A percentile compares a stretch with the other conserved stretches of the same genome.
Evolutionary conservation across 2,329 filamentous ascomycete species (phyloP).

Genomic region (Teratosphaeria destructans): DNA sequence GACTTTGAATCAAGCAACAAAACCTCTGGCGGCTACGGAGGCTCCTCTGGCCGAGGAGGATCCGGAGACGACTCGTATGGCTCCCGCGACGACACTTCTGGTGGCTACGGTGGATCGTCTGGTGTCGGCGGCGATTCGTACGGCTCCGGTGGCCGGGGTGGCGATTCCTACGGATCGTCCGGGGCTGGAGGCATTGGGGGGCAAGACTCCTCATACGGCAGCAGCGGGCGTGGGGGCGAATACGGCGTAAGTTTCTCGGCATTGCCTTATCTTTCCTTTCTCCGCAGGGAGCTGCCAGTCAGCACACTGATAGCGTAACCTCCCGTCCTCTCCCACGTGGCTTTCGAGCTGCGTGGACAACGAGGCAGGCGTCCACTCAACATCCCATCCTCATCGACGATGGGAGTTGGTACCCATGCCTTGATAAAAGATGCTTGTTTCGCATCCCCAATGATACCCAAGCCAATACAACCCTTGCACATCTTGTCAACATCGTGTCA

Average conservation of each 20-base stretch:
- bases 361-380: too few species aligned
- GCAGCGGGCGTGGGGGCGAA: background rate
- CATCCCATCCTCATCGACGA: background rate
- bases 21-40: background rate
- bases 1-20: background rate
- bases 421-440: background rate
- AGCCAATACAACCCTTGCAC: too few species aligned
- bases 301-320: background rate
- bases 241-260: background rate
- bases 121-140: constrained; percentile 4
- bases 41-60: background rate
- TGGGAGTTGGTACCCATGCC: background rate
- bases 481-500: background rate
- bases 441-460: background rate
- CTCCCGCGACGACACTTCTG: constrained; percentile 1
- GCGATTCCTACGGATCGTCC: constrained; percentile 8
- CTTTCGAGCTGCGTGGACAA: background rate
- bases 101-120: background rate
- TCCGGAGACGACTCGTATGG: constrained; percentile 4
- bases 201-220: constrained; percentile 6
- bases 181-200: background rate
- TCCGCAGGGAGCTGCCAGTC: background rate
- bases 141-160: constrained; percentile 1
- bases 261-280: background rate
- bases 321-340: background rate